Evolutionary conservation across 768 basidiomycete species (phyloP), one percentile per base, ranked within the genome.

Genomic region (Rhodosporidiobolus odoratus): DNA sequence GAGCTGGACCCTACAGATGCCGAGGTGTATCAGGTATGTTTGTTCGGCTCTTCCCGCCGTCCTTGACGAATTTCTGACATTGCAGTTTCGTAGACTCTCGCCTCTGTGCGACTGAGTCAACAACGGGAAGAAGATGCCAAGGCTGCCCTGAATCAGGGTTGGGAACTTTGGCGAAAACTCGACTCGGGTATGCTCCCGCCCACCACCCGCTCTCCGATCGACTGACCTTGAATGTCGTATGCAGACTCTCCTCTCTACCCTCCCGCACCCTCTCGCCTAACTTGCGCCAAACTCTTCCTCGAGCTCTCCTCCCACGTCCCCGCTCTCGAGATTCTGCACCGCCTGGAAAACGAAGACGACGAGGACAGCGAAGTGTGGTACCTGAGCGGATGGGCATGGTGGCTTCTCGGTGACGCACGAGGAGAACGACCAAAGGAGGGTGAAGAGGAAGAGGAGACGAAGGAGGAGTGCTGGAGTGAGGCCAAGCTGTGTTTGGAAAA

Each of bases 311-410:
- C 58, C 27, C 67, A 69, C 34, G 65, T 59, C 17, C 35, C 64
- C 6, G 75, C 77, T 9, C 65, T 76, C 41, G 76, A 78, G 62
- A 72, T 78, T 35, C 66, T 78, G 27, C 59, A 75, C 30, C 64
- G 69, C 5, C 70, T 76, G 56, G 76, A 78, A 62, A 65, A 74
- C 37, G 77, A 78, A 64, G 75, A 78, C 72, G 77, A 76, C 56
- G 75, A 76, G 65, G 76, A 78, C 40, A 37, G 71, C 1, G 76
- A 78, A 52, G 66, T 76, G 59, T 73, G 73, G 65, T 78, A 78
- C 65, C 68, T 77, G 1, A 65, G 68, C 34, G 77, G 75, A 5
- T 73, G 75, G 70, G 72, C 69, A 1, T 73, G 72, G 72, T 75
- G 65, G 65, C 53, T 71, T 2, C 50, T 69, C 25, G 74, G 74